A percentile compares a stretch with the other conserved stretches of the same genome.
phyloP scores from a whole-genome alignment of 495 filamentous ascomycete species.

The Penicillium silybi region DNA sequence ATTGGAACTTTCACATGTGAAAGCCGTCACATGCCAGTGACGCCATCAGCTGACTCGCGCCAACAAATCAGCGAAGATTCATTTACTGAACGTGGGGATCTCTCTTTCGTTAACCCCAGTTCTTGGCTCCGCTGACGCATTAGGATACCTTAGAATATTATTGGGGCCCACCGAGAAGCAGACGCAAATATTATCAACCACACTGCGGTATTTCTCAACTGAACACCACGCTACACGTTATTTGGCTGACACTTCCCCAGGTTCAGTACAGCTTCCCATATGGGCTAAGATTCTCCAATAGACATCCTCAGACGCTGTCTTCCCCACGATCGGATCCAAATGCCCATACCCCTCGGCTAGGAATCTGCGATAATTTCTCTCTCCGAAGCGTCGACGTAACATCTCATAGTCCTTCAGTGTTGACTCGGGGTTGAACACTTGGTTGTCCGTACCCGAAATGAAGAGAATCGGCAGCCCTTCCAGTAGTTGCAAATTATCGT shows the following conservation, averaged over 20 bases:
- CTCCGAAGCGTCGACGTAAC: conserved; percentile 51
- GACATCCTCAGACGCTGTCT: conserved; percentile 45
- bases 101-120: neutral
- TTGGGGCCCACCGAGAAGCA: too few relatives aligned
- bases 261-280: neutral
- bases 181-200: neutral
- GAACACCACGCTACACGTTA: neutral
- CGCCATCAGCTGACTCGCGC: conserved; percentile 13
- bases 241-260: neutral
- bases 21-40: conserved; percentile 31
- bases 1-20: conserved; percentile 28
- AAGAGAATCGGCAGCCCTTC: conserved; percentile 54
- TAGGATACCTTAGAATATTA: too few relatives aligned
- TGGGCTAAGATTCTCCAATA: neutral
- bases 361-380: conserved; percentile 44
- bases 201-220: neutral
- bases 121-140: neutral
- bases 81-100: neutral
- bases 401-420: conserved; percentile 56
- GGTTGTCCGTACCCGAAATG: conserved; percentile 56
- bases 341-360: conserved; percentile 64
- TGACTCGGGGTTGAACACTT: conserved; percentile 54
- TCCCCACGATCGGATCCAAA: conserved; percentile 64
- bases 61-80: neutral
- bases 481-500: conserved; percentile 41